Conservation (phyloP, 208 protist species). For the Porcisia hertigi region DNA sequence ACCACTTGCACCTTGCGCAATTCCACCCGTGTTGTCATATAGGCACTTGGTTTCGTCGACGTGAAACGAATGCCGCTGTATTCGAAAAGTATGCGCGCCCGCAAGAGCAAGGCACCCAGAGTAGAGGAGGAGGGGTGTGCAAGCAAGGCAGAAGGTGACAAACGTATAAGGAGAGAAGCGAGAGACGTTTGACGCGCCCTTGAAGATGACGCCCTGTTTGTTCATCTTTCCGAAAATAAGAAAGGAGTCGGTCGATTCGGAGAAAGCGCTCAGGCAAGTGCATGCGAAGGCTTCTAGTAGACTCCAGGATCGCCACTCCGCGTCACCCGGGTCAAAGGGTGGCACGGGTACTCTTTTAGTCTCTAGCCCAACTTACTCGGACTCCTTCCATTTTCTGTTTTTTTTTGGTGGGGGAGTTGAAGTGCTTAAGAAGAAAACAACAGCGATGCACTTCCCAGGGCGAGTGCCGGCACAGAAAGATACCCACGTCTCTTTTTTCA, state of each 20-base stretch:
- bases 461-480: neutral
- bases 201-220: too few species aligned
- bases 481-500: neutral
- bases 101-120: neutral
- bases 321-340: too few species aligned
- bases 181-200: too few species aligned
- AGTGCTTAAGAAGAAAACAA: neutral
- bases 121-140: too few species aligned
- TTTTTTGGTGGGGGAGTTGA: neutral
- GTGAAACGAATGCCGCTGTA: neutral
- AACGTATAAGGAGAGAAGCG: too few species aligned
- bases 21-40: conserved; percentile 72
- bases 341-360: neutral
- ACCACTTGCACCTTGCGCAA: conserved; percentile 52
- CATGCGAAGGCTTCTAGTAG: too few species aligned
- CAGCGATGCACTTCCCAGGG: neutral
- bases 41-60: too few species aligned
- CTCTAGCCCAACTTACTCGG: neutral
- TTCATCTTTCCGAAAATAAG: too few species aligned
- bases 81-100: neutral
- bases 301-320: too few species aligned
- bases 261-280: too few species aligned
- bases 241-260: too few species aligned
- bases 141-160: too few species aligned
- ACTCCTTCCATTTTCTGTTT: neutral